phyloP scores from a whole-genome alignment of 106 monocot species.

The Acanthochlamys bracteata region DNA sequence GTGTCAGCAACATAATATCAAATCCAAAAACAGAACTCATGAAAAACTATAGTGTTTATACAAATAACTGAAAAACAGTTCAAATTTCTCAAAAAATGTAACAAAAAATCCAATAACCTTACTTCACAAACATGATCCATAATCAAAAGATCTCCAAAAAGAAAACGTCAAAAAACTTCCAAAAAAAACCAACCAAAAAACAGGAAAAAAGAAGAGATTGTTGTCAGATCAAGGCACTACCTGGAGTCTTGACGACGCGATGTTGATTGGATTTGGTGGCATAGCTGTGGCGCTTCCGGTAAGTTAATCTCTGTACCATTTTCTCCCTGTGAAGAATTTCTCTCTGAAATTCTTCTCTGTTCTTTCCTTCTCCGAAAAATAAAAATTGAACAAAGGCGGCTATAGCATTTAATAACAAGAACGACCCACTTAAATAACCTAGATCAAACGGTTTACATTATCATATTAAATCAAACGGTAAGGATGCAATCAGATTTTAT shows the following conservation, averaged over 20 bases:
- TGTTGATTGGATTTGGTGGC: slow-evolving; percentile 93
- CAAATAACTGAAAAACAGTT: background rate
- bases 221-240: slow-evolving; percentile 14
- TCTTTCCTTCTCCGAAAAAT: too few relatives aligned
- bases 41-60: too few relatives aligned
- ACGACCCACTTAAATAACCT: too few relatives aligned
- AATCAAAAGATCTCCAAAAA: background rate
- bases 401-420: too few relatives aligned
- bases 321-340: background rate
- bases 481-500: too few relatives aligned
- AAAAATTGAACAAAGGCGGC: too few relatives aligned
- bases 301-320: slow-evolving; percentile 93
- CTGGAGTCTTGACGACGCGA: slow-evolving; percentile 81
- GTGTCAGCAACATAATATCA: too few relatives aligned
- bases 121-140: background rate
- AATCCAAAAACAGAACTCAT: too few relatives aligned
- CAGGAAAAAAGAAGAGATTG: background rate
- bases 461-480: too few relatives aligned
- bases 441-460: too few relatives aligned
- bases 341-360: background rate
- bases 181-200: background rate
- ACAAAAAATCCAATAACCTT: background rate
- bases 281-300: slow-evolving; percentile 84
- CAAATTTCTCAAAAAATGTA: background rate
- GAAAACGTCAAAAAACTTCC: background rate